Percentiles rank a stretch among this genome's conserved stretches.
Conservation (phyloP, 129 eudicot species). For the Tanacetum coccineum region DNA sequence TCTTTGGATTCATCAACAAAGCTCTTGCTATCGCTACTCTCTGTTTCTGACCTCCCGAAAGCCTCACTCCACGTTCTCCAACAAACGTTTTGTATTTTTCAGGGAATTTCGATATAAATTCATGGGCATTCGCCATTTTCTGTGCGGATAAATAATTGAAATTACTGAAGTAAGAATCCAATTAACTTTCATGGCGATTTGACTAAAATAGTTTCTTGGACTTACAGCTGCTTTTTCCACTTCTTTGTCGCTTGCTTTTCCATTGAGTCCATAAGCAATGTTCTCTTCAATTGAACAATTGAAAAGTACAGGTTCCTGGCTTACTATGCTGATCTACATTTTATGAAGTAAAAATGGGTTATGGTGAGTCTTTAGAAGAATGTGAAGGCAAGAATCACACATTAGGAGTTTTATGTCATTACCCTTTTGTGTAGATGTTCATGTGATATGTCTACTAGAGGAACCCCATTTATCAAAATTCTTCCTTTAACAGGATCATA, state of each 20-base stretch:
- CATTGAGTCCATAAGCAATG: constrained; percentile 83
- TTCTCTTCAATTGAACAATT: constrained; percentile 96
- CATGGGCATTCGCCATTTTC: constrained; percentile 99
- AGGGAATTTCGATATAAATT: constrained; percentile 69
- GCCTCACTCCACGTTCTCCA: constrained; percentile 93
- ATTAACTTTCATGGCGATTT: background rate
- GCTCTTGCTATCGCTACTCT: constrained; percentile 95
- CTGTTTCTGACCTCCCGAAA: constrained; percentile 94
- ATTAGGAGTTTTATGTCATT: constrained; percentile 13
- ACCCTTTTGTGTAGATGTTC: constrained; percentile 86
- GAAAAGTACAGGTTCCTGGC: constrained; percentile 96
- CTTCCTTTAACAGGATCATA: constrained; percentile 83
- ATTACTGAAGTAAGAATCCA: background rate
- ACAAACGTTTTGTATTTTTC: constrained; percentile 81
- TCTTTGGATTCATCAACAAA: constrained; percentile 72
- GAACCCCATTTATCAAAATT: constrained; percentile 71
- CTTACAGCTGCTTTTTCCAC: constrained; percentile 97
- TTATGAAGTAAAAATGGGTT: background rate
- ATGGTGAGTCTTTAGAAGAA: constrained; percentile 8
- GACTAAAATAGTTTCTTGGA: constrained; percentile 11
- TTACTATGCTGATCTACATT: constrained; percentile 81
- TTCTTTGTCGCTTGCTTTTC: constrained; percentile 66
- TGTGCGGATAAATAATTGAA: constrained; percentile 19
- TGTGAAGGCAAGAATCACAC: background rate
- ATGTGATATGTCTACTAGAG: constrained; percentile 75